A percentile compares a stretch with the other conserved stretches of the same genome.
These are phyloP conservation scores for Agaricus sinodeliciosus DNA, from an alignment of 768 basidiomycete species.

Conservation along the genomic window DNA sequence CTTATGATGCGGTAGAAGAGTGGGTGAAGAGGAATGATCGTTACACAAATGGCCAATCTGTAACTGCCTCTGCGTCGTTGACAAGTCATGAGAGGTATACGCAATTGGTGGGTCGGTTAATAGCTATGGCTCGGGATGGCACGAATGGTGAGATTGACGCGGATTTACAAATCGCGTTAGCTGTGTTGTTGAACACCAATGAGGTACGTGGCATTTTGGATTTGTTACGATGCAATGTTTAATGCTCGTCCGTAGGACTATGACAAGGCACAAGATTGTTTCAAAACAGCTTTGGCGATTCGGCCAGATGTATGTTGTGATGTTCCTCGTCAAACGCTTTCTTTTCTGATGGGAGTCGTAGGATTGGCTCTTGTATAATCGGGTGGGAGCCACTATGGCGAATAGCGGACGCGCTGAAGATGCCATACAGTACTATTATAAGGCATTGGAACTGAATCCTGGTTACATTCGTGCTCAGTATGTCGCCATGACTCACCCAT, in stretches of 20 bases:
- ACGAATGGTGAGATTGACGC: conserved; percentile 68
- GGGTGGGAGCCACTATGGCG: conserved; percentile 91
- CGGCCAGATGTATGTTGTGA: conserved; percentile 63
- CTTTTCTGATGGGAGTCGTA: conserved; percentile 23
- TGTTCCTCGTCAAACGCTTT: neutral
- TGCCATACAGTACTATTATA: conserved; percentile 83
- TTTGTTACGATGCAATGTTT: conserved; percentile 2
- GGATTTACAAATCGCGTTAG: conserved; percentile 92
- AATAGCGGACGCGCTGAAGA: conserved; percentile 77
- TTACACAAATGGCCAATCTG: conserved; percentile 34
- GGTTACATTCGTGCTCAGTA: conserved; percentile 85
- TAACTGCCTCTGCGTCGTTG: conserved; percentile 28
- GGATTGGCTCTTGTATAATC: conserved; percentile 92
- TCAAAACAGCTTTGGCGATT: conserved; percentile 79
- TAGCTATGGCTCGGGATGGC: conserved; percentile 67
- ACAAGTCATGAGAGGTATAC: conserved; percentile 35
- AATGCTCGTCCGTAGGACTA: conserved; percentile 56
- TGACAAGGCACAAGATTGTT: conserved; percentile 89
- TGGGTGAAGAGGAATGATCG: conserved; percentile 71
- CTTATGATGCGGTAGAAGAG: conserved; percentile 73
- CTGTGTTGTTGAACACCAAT: conserved; percentile 85
- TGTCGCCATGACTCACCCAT: conserved; percentile 12
- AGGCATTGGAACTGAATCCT: conserved; percentile 83
- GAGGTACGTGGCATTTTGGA: conserved; percentile 48
- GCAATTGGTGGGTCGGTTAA: conserved; percentile 67